Evolutionary conservation across 371 early-diverging fungal genomes (phyloP), one percentile per base, ranked within the genome.

Genomic region (Mortierella sp.): DNA sequence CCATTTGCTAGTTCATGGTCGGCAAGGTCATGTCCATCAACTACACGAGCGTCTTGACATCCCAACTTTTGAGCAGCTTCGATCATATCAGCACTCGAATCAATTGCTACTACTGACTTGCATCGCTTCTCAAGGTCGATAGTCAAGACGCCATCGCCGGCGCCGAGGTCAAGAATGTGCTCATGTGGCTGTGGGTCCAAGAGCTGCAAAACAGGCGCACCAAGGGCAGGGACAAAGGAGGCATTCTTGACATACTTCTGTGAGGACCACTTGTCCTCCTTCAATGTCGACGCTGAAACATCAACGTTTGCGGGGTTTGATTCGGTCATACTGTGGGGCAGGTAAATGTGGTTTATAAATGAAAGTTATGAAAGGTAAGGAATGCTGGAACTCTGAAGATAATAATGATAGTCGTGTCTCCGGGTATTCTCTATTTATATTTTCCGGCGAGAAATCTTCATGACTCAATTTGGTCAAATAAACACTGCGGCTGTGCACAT

Each of bases 111-210:
- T 0, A 92, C 91, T 4, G 69, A 66, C 13, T 78, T 73, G 62
- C 87, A 87, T 22, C 67, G 58, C 12, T 69, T 55, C 26, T 87
- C 85, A 35, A 93, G 84, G 22, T 86, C 65, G 8, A 71, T 31
- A 8, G 93, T 93, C 40, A 92, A 67, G 0, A 85, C 72, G n/a
- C 92, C 94, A 67, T 91, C 89, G 28, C 94, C 94, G 66, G 92
- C 92, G 12, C 94, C 94, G 64, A 92, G 83, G 73, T 93, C 93
- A 13, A 93, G 83, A 53, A 93, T 85, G 15, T 71, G 80, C 31
- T 91, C 91, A 28, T 83, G 57, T 0, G 84, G 66, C 61, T 88
- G 75, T 9, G 90, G 84, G 12, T 83, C 70, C 34, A 92, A 83
- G 68, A 87, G 83, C 19, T 79, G 70, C 2, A 90, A 53, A 59